Percentiles rank a stretch among this genome's conserved stretches.
Evolutionary conservation across 768 basidiomycete species (phyloP).

Genomic region (Suillus sp.): DNA sequence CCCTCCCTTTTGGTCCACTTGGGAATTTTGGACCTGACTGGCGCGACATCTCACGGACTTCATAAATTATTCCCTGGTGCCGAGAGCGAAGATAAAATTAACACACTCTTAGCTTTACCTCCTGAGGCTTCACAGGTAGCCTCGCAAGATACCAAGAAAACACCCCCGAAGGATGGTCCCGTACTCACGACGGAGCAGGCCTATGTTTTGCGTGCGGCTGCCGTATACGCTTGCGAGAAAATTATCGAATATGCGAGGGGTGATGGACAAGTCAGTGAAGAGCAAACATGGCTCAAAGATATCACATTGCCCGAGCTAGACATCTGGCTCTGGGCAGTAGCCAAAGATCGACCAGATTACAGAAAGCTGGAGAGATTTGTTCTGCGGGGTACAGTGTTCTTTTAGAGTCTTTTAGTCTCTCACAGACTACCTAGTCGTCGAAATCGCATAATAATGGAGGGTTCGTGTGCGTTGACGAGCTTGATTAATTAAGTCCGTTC

Average conservation of each 20-base stretch:
- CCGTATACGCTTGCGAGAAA: constrained; percentile 76
- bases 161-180: constrained; percentile 49
- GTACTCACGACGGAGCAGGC: constrained; percentile 61
- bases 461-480: not conserved
- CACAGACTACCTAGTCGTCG: not conserved
- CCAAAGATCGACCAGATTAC: constrained; percentile 78
- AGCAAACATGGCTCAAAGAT: constrained; percentile 51
- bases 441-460: not conserved
- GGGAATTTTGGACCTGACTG: constrained; percentile 70
- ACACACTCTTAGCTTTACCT: constrained; percentile 41
- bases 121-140: constrained; percentile 7
- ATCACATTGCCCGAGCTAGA: constrained; percentile 66
- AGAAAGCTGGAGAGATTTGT: constrained; percentile 66
- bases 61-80: constrained; percentile 52
- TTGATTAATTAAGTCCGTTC: not conserved
- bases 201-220: constrained; percentile 74
- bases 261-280: constrained; percentile 25
- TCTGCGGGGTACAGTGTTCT: constrained; percentile 67
- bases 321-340: constrained; percentile 82
- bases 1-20: constrained; percentile 82
- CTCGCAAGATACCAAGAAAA: constrained; percentile 16
- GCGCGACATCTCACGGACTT: constrained; percentile 42
- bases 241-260: constrained; percentile 57
- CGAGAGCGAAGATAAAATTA: constrained; percentile 40
- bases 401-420: constrained; percentile 63